phyloP scores from a whole-genome alignment of 345 rosid genomes.

The Kandelia obovata region DNA sequence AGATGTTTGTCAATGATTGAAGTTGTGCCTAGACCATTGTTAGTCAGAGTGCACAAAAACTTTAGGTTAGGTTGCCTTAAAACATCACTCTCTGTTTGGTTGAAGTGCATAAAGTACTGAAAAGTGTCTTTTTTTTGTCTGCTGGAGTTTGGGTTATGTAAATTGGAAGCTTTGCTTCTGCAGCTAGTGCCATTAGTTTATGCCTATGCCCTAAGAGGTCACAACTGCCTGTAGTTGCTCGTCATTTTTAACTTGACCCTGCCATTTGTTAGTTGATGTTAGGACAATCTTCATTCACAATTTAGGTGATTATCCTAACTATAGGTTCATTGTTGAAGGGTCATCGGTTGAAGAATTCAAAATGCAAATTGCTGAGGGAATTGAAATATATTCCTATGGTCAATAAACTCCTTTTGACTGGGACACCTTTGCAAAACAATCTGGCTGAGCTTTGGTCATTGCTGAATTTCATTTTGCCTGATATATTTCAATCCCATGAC shows the following conservation, averaged over 20 bases:
- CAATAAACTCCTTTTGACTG: conserved; percentile 87
- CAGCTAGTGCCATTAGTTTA: too few species aligned
- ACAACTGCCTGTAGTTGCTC: too few species aligned
- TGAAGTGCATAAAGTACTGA: too few species aligned
- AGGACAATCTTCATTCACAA: not conserved
- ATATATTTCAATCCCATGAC: conserved; percentile 83
- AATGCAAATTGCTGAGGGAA: conserved; percentile 75
- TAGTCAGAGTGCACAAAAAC: not conserved
- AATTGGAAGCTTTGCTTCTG: too few species aligned
- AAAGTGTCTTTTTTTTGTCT: too few species aligned
- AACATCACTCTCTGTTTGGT: too few species aligned
- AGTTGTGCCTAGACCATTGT: not conserved
- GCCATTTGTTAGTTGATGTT: too few species aligned
- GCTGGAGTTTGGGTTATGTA: too few species aligned
- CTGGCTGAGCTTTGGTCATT: conserved; percentile 97
- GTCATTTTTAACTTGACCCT: too few species aligned
- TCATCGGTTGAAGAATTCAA: conserved; percentile 84
- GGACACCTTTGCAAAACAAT: conserved; percentile 96
- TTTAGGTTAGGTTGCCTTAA: too few species aligned
- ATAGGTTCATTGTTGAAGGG: conserved; percentile 47
- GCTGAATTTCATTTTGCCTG: conserved; percentile 88
- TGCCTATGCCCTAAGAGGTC: too few species aligned
- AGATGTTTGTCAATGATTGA: not conserved
- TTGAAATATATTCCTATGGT: conserved; percentile 48
- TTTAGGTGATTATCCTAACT: not conserved